Conservation (phyloP, 1,284 basidiomycete species). For the Ganoderma leucocontextum region DNA sequence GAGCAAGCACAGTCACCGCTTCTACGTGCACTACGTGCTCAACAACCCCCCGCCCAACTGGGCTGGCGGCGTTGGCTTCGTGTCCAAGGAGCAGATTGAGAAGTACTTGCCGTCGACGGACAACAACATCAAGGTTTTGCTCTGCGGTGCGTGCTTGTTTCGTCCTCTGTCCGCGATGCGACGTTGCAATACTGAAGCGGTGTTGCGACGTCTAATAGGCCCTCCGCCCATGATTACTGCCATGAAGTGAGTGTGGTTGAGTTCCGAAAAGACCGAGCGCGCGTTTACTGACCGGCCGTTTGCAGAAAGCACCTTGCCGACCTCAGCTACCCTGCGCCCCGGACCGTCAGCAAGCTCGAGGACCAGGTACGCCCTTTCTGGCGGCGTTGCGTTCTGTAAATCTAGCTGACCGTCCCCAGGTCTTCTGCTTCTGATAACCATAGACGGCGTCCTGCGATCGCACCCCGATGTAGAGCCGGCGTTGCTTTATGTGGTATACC, state of each 20-base stretch:
- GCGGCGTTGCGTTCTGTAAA: no score
- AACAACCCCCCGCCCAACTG: conserved; percentile 92
- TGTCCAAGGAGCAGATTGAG: conserved; percentile 93
- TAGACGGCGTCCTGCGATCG: conserved; percentile 4
- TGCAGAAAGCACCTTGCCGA: conserved; percentile 87
- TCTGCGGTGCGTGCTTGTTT: conserved; percentile 72
- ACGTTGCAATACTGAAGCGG: conserved; percentile 13
- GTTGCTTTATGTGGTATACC: conserved; percentile 24
- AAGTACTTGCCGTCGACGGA: conserved; percentile 70
- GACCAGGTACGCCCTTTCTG: conserved; percentile 72
- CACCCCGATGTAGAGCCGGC: conserved; percentile 13
- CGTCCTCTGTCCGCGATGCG: not conserved
- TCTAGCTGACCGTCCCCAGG: conserved; percentile 41
- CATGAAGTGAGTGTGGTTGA: conserved; percentile 81
- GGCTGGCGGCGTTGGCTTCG: conserved; percentile 92
- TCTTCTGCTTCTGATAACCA: conserved; percentile 52
- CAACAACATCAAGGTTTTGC: conserved; percentile 80
- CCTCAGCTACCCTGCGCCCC: conserved; percentile 87
- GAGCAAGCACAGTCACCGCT: conserved; percentile 69
- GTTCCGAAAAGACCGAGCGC: not conserved
- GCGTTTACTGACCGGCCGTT: not conserved
- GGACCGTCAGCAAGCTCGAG: conserved; percentile 91
- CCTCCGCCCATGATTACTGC: conserved; percentile 97
- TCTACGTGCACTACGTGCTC: conserved; percentile 91
- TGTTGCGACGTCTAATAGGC: conserved; percentile 51